A percentile compares a stretch with the other conserved stretches of the same genome.
Evolutionary conservation across 148 eudicot species (phyloP).

Genomic region (Persicaria maculosa): DNA sequence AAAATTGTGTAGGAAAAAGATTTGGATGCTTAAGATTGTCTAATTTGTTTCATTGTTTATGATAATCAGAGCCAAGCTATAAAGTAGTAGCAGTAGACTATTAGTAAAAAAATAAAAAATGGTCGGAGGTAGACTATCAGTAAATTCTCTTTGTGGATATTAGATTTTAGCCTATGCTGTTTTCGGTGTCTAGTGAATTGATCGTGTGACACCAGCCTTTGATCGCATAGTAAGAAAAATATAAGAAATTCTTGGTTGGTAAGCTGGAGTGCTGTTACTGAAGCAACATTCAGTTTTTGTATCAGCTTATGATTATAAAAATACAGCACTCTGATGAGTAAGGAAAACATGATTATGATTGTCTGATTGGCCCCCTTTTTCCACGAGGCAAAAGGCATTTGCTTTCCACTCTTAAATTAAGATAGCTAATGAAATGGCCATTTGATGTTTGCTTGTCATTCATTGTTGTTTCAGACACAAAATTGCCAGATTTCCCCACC

Average conservation of each 20-base stretch:
- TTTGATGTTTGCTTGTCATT: not conserved
- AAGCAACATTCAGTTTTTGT: conserved; percentile 14
- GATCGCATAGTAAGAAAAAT: too few relatives aligned
- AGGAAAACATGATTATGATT: conserved; percentile 29
- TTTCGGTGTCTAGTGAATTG: not conserved
- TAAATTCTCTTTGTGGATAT: conserved; percentile 19
- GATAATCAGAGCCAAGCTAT: not conserved
- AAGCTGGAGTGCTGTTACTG: not conserved
- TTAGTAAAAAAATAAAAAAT: too few relatives aligned
- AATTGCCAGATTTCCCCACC: conserved; percentile 2
- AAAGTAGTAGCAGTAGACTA: not conserved
- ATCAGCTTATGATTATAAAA: conserved; percentile 9
- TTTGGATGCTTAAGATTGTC: not conserved
- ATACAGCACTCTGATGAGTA: conserved; percentile 18
- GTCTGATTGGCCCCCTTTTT: not conserved
- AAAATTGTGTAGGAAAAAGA: not conserved
- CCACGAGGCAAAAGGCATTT: not conserved
- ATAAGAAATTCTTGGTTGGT: not conserved
- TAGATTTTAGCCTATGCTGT: conserved; percentile 50
- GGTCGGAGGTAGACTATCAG: too few relatives aligned
- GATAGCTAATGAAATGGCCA: not conserved
- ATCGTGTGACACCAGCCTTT: not conserved
- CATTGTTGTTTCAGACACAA: conserved; percentile 1
- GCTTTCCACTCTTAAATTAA: not conserved
- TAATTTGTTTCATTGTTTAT: not conserved